Base-by-base conservation (phyloP, 208 protist species). In the Leptomonas pyrrhocoris region DNA sequence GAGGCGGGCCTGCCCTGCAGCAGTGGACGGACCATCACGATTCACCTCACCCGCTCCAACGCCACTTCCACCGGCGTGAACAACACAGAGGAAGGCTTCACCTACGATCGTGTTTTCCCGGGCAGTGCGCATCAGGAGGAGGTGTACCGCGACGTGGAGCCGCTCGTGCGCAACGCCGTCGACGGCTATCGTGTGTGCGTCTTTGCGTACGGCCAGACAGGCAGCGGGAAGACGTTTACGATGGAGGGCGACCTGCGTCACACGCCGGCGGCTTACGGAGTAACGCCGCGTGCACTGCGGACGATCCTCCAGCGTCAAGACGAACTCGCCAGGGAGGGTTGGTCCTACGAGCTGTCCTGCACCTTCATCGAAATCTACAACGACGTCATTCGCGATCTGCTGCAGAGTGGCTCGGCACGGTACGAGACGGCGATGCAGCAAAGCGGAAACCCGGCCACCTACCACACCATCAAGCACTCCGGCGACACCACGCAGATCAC, bases 361-460 rank as follows among this genome's bases (percentile, higher is more conserved):
- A 86, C 79, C 56, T 94, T 94, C 62, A 74, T 98, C 7, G 92
- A 98, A 70, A 96, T 98, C 64, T 97, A 98, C 85, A 98, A 97
- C 73, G 94, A 98, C 64, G 80, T 82, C 19, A 89, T 96, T 40
- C 83, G 88, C 0, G 92, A 98, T 57, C 60, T 98, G n/a, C 79
- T 92, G 21, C 86, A 94, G 71, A 83, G 74, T 40, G 79, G 83
- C 2, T 77, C 83, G 9, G 23, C 84, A 19, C 30, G 40, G 53
- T 95, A 97, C 61, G 85, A 93, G 56, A 54, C 77, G 13, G 43
- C 38, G 23, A 11, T 57, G 59, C 50, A 66, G 42, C 56, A 63
- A 42, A 71, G n/a, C 48, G 59, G 40, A 49, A 70, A 42, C 55
- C 7, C 64, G 23, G 60, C 49, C 60, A 81, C 77, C 64, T 91